A percentile compares a stretch with the other conserved stretches of the same genome.
phyloP scores from a whole-genome alignment of 176 grass and related monocot species.

The Saccharum spontaneum region DNA sequence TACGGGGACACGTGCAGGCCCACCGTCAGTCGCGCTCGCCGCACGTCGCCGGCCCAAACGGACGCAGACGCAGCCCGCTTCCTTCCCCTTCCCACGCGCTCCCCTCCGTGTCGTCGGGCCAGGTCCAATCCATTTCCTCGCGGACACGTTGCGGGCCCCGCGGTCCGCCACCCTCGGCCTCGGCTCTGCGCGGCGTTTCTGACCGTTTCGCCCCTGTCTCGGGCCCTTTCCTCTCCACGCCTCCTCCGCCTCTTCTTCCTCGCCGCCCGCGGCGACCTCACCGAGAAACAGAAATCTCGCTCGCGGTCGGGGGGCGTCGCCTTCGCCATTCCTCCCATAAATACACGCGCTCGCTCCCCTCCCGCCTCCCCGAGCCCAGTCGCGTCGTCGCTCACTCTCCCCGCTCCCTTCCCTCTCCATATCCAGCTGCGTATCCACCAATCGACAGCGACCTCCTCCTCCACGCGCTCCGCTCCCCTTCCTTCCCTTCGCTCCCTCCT shows the following conservation, averaged over 20 bases:
- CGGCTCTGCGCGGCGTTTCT: not conserved
- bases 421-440: not conserved
- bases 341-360: not conserved
- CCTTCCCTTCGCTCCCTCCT: not conserved
- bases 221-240: not conserved
- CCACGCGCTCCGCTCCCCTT: not conserved
- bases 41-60: not conserved
- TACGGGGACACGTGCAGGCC: not conserved
- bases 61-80: not conserved
- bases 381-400: not conserved
- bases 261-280: constrained; percentile 1
- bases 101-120: not conserved
- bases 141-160: not conserved
- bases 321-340: not conserved
- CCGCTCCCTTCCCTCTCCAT: not conserved
- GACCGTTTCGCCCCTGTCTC: not conserved
- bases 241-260: not conserved
- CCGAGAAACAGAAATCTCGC: not conserved
- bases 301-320: not conserved
- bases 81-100: not conserved
- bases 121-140: not conserved
- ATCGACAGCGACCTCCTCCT: not conserved
- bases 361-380: not conserved
- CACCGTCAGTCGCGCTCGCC: not conserved
- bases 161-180: not conserved